Percentiles rank a stretch among this genome's conserved stretches.
Evolutionary conservation across 768 basidiomycete species (phyloP).

Genomic region (Suillus spraguei): DNA sequence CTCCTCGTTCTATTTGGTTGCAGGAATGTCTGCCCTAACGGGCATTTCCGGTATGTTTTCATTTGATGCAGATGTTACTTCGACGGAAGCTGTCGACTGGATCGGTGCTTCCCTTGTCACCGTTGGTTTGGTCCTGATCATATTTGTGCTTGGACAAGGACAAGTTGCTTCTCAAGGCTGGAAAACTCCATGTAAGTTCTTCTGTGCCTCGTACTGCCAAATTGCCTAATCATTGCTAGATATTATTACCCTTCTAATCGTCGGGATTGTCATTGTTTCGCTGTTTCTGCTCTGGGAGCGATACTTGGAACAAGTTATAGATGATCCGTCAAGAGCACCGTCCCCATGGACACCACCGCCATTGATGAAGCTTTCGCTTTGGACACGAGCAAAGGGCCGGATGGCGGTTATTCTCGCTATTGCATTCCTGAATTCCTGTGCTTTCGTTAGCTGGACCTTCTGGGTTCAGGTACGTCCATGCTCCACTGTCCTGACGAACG

Average conservation of each 20-base stretch:
- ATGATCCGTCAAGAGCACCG: constrained; percentile 17
- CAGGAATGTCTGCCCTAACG: constrained; percentile 56
- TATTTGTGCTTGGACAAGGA: constrained; percentile 75
- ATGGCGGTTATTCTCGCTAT: constrained; percentile 63
- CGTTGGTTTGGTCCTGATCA: constrained; percentile 64
- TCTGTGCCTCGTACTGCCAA: constrained; percentile 9
- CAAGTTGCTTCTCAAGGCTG: constrained; percentile 59
- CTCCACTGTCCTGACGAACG: not conserved
- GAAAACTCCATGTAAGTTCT: constrained; percentile 53
- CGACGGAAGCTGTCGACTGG: constrained; percentile 65
- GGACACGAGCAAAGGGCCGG: constrained; percentile 60
- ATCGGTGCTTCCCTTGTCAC: constrained; percentile 70
- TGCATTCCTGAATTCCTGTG: constrained; percentile 63
- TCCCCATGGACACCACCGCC: constrained; percentile 54
- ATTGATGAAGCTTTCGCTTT: constrained; percentile 63
- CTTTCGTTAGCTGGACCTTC: constrained; percentile 57
- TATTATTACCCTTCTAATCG: constrained; percentile 68
- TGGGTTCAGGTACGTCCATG: constrained; percentile 43
- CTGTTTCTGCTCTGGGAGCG: constrained; percentile 69
- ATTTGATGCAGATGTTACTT: constrained; percentile 58
- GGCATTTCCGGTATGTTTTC: constrained; percentile 53
- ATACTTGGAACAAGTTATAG: constrained; percentile 48
- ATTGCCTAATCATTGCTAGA: constrained; percentile 43
- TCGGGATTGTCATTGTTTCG: constrained; percentile 57
- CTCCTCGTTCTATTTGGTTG: constrained; percentile 59